These are phyloP conservation scores for Nemania abortiva DNA, from an alignment of 2,329 filamentous ascomycete genomes.

Conservation along the genomic window DNA sequence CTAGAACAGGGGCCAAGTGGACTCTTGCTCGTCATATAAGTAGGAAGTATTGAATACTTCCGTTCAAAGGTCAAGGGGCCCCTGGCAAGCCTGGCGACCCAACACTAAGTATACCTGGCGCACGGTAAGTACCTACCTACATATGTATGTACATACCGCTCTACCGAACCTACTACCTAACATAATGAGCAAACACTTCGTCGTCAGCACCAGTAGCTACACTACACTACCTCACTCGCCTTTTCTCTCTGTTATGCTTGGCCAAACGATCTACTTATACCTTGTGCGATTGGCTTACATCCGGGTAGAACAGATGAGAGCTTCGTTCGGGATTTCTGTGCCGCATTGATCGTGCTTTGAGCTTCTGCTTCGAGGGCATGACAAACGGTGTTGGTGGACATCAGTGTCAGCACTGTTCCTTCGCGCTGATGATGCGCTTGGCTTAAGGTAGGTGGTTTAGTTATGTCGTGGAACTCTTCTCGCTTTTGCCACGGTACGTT, in stretches of 20 bases:
- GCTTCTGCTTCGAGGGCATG: conserved; percentile 23
- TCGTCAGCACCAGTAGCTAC: conserved; percentile 20
- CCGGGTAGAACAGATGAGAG: conserved; percentile 1
- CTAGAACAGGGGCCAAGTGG: conserved; percentile 20
- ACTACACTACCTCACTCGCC: conserved; percentile 11
- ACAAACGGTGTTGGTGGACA: conserved; percentile 19
- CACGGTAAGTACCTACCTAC: not conserved
- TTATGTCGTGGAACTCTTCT: not conserved
- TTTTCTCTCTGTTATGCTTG: conserved; percentile 14
- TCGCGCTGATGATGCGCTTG: conserved; percentile 28
- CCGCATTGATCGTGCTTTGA: conserved; percentile 9
- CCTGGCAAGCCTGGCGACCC: conserved; percentile 15
- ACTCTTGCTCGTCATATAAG: conserved; percentile 14
- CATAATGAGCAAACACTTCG: conserved; percentile 21
- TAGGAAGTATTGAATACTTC: conserved; percentile 25
- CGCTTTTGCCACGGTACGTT: conserved; percentile 17
- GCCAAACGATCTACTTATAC: not conserved
- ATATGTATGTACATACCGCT: too few species aligned
- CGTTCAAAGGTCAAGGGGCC: not conserved
- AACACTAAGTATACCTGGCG: not conserved
- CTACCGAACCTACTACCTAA: not conserved
- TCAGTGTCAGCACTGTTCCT: conserved; percentile 31
- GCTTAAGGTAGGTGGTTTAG: conserved; percentile 2
- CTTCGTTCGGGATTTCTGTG: conserved; percentile 8
- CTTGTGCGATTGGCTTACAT: conserved; percentile 16